Evolutionary conservation across 1,284 basidiomycete species (phyloP).

Genomic region (Butyriboletus regius): DNA sequence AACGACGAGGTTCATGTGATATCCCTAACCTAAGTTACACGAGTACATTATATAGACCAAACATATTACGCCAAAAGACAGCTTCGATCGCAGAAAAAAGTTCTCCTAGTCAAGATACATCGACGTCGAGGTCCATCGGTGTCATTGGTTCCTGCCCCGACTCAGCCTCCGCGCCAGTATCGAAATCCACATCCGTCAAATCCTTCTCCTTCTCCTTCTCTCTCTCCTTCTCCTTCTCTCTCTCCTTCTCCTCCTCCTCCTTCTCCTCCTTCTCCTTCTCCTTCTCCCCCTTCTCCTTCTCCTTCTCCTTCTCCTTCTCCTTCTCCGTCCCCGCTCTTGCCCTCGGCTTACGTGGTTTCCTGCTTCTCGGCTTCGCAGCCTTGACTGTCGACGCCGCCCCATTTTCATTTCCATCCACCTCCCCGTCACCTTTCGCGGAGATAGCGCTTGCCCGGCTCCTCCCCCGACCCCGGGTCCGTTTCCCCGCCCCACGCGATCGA

Average conservation of each 20-base stretch:
- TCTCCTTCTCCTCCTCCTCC: slow-evolving; percentile 34
- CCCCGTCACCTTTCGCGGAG: slow-evolving; percentile 20
- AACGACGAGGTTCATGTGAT: background rate
- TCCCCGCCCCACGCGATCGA: slow-evolving; percentile 27
- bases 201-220: slow-evolving; percentile 33
- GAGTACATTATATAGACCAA: background rate
- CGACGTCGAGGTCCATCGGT: slow-evolving; percentile 30
- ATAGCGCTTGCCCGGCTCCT: slow-evolving; percentile 18
- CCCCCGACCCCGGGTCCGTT: slow-evolving; percentile 29
- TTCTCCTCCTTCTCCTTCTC: slow-evolving; percentile 28
- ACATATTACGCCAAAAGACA: background rate
- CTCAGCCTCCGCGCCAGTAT: slow-evolving; percentile 25
- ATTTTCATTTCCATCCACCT: slow-evolving; percentile 22
- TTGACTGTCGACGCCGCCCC: slow-evolving; percentile 9
- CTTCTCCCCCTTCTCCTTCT: slow-evolving; percentile 35
- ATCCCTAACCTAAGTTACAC: slow-evolving; percentile 1
- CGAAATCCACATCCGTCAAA: slow-evolving; percentile 24
- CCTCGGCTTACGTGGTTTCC: slow-evolving; percentile 27
- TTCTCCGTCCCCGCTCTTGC: slow-evolving; percentile 30
- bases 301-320: slow-evolving; percentile 36
- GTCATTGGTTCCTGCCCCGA: slow-evolving; percentile 30
- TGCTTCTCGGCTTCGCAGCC: slow-evolving; percentile 11
- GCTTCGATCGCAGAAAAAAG: background rate
- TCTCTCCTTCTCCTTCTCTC: slow-evolving; percentile 22
- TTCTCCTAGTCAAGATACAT: slow-evolving; percentile 16